These are phyloP conservation scores for Phaseolus lunatus DNA, from an alignment of 306 rosid genomes.

Conservation along the genomic window DNA sequence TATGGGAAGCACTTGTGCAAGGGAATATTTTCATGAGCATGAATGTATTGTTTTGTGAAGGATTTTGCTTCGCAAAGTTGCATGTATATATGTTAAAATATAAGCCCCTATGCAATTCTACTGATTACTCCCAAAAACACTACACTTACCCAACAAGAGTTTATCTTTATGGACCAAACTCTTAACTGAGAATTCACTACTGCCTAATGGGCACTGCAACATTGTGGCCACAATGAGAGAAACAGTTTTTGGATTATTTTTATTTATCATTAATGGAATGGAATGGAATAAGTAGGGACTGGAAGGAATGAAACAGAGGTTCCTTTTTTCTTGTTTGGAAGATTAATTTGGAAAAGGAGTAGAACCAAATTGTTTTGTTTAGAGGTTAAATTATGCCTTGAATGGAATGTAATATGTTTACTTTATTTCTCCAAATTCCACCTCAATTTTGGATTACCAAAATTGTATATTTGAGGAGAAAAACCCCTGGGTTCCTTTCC, in stretches of 20 bases:
- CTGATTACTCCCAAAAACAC: constrained; percentile 13
- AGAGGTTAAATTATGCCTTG: background rate
- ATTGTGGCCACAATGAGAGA: background rate
- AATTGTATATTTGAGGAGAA: background rate
- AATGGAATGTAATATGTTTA: background rate
- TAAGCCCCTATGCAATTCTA: constrained; percentile 31
- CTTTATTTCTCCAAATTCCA: background rate
- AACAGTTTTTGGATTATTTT: background rate
- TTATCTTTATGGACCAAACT: background rate
- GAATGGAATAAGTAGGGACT: background rate
- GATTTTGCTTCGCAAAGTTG: constrained; percentile 40
- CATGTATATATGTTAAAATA: constrained; percentile 39
- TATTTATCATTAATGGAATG: background rate
- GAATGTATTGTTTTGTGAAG: constrained; percentile 40
- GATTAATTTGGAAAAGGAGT: background rate
- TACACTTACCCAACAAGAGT: background rate
- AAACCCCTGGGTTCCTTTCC: constrained; percentile 1
- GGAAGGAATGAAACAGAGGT: background rate
- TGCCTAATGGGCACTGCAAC: background rate
- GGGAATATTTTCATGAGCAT: constrained; percentile 34
- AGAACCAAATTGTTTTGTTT: background rate
- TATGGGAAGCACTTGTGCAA: constrained; percentile 38
- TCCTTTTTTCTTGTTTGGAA: background rate
- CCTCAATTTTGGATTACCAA: background rate
- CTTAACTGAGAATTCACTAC: background rate